Evolutionary conservation across 2,329 filamentous ascomycete species (phyloP).

Genomic region (Trichoderma harzianum): DNA sequence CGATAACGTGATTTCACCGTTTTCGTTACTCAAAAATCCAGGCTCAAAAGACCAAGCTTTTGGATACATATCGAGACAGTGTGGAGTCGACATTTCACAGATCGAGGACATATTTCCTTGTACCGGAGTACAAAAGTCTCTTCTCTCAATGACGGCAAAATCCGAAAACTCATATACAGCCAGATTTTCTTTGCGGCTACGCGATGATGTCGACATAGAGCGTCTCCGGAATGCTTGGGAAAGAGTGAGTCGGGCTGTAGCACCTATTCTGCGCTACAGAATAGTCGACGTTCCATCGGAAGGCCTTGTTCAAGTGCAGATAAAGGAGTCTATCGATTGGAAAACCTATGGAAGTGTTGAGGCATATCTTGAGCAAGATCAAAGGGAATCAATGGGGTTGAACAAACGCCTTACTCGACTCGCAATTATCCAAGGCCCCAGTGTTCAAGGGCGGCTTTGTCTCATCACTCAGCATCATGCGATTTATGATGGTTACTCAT

Average conservation of each 20-base stretch:
- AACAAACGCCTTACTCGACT: neutral
- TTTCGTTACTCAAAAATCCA: neutral
- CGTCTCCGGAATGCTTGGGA: slow-evolving; percentile 9
- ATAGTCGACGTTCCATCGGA: slow-evolving; percentile 7
- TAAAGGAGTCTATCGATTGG: slow-evolving; percentile 2
- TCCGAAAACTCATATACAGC: neutral
- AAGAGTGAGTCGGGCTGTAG: neutral
- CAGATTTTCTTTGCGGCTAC: neutral
- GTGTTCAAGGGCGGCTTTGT: neutral
- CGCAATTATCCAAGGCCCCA: neutral
- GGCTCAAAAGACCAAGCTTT: neutral
- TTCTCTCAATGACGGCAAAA: slow-evolving; percentile 8
- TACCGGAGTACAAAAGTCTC: slow-evolving; percentile 5
- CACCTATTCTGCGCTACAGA: slow-evolving; percentile 11
- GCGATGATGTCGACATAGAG: neutral
- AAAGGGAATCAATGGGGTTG: slow-evolving; percentile 1
- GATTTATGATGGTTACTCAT: slow-evolving; percentile 10
- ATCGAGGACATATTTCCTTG: slow-evolving; percentile 13
- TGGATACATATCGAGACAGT: neutral
- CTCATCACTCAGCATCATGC: slow-evolving; percentile 12
- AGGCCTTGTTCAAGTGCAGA: slow-evolving; percentile 13
- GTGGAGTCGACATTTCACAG: neutral
- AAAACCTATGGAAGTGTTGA: neutral
- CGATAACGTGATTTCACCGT: neutral
- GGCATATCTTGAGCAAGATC: neutral